phyloP scores from a whole-genome alignment of 225 moss, liverwort and hornwort genomes.

The Thuidium tamariscinum region DNA sequence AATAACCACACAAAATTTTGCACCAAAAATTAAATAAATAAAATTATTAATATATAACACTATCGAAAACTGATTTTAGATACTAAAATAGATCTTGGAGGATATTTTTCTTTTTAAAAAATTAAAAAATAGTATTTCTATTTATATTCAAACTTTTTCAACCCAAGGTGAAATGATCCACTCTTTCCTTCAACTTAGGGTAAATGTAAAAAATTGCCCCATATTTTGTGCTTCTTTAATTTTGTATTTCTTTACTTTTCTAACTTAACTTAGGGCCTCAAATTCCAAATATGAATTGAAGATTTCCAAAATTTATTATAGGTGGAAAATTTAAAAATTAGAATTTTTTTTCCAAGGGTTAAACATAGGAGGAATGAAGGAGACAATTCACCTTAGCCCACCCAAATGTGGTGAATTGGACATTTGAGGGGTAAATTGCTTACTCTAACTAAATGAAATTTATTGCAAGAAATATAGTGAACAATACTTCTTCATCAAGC shows the following conservation, averaged over 20 bases:
- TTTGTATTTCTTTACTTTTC: not conserved
- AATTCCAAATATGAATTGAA: not conserved
- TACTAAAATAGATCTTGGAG: not conserved
- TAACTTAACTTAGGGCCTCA: accelerated
- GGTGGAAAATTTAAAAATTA: not conserved
- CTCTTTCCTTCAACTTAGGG: accelerated
- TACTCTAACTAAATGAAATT: not conserved
- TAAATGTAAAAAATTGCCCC: not conserved
- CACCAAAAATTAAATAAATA: not conserved
- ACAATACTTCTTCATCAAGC: not conserved
- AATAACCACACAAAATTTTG: not conserved
- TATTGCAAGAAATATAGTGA: not conserved
- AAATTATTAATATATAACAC: too few species aligned
- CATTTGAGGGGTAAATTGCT: accelerated
- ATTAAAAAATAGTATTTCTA: not conserved
- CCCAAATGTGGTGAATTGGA: not conserved
- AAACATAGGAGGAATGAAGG: accelerated
- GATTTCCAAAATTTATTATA: not conserved
- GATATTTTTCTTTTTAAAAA: not conserved
- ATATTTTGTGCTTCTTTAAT: not conserved
- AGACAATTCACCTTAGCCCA: accelerated
- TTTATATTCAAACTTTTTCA: not conserved
- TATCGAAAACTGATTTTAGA: not conserved
- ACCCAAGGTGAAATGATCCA: accelerated
- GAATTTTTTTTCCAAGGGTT: accelerated